These are phyloP conservation scores for Solanum ossicruentum DNA, from an alignment of 257 asterid species.

Conservation along the genomic window DNA sequence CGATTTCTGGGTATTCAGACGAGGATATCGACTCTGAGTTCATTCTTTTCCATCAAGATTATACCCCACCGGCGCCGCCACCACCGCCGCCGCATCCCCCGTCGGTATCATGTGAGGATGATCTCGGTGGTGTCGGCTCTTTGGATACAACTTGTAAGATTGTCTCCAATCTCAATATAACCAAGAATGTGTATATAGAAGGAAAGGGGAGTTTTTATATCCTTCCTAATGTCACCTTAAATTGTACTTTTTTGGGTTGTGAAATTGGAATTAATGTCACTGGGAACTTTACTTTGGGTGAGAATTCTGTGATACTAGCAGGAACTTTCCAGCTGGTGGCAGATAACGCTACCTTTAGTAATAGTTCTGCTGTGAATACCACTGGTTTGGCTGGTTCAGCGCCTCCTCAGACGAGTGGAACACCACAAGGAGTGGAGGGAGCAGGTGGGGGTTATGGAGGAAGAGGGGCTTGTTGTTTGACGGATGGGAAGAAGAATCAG, in stretches of 20 bases:
- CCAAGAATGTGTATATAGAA: slow-evolving; percentile 59
- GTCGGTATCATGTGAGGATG: slow-evolving; percentile 68
- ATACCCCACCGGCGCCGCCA: slow-evolving; percentile 97
- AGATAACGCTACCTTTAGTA: slow-evolving; percentile 46
- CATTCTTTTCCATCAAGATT: slow-evolving; percentile 66
- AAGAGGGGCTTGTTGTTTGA: slow-evolving; percentile 82
- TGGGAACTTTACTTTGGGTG: slow-evolving; percentile 64
- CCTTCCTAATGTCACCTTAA: slow-evolving; percentile 54
- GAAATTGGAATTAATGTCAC: slow-evolving; percentile 61
- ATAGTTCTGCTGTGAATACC: slow-evolving; percentile 65
- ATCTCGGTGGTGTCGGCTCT: slow-evolving; percentile 88
- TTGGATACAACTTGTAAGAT: slow-evolving; percentile 78
- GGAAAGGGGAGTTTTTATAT: slow-evolving; percentile 81
- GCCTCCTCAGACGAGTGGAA: slow-evolving; percentile 89
- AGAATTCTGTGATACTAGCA: slow-evolving; percentile 37
- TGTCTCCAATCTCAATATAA: slow-evolving; percentile 58
- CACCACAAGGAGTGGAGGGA: slow-evolving; percentile 86
- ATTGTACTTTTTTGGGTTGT: slow-evolving; percentile 62
- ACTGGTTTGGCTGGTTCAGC: slow-evolving; percentile 82
- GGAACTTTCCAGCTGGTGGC: slow-evolving; percentile 62
- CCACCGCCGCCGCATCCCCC: slow-evolving; percentile 99
- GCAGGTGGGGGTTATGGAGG: slow-evolving; percentile 99
- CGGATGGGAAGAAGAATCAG: slow-evolving; percentile 51
- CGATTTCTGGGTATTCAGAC: slow-evolving; percentile 2
- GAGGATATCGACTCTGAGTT: slow-evolving; percentile 44